Conservation (phyloP, 495 filamentous ascomycete genomes). For the Penicillium pancosmium region DNA sequence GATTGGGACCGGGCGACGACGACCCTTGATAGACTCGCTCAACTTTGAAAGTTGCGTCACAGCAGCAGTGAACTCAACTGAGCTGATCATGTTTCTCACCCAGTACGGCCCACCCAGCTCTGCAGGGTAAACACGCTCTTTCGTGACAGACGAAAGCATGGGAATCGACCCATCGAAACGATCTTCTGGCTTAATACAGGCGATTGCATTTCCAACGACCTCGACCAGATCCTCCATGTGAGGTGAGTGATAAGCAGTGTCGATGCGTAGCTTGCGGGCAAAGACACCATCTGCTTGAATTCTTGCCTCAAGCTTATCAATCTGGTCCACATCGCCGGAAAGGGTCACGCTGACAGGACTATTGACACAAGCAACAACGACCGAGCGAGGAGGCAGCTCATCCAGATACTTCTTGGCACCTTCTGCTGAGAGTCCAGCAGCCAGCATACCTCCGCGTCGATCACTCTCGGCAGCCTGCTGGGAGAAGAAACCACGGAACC, state of each 20-base stretch:
- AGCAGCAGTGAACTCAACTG: conserved; percentile 47
- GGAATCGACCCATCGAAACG: conserved; percentile 20
- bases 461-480: conserved; percentile 32
- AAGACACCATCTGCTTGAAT: conserved; percentile 42
- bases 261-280: conserved; percentile 44
- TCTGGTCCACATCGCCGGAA: conserved; percentile 39
- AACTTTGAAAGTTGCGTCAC: conserved; percentile 18
- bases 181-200: conserved; percentile 22
- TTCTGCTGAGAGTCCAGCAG: conserved; percentile 25
- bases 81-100: conserved; percentile 45
- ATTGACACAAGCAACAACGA: conserved; percentile 50
- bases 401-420: conserved; percentile 28
- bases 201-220: conserved; percentile 21
- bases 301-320: conserved; percentile 35
- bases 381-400: conserved; percentile 4
- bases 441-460: conserved; percentile 46
- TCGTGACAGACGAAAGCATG: conserved; percentile 45
- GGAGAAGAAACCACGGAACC: conserved; percentile 44
- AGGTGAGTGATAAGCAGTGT: conserved; percentile 59
- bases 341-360: conserved; percentile 47
- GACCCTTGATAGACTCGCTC: conserved; percentile 23
- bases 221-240: conserved; percentile 40
- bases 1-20: conserved; percentile 22
- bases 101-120: conserved; percentile 40
- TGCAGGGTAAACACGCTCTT: conserved; percentile 19